Conservation (phyloP, 306 rosid species). For the Dryas octopetala region DNA sequence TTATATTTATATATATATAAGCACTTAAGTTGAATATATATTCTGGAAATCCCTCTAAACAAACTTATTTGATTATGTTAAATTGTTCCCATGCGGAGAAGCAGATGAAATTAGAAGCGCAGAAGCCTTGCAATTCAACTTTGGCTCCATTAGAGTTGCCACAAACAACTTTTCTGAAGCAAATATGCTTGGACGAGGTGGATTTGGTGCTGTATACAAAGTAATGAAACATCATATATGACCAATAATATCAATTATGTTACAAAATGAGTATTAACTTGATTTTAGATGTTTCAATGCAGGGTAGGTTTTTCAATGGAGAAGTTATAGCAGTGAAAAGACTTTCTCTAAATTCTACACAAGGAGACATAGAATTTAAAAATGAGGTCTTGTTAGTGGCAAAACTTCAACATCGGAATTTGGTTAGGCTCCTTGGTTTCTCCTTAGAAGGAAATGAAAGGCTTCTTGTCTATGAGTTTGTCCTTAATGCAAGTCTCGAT, state of each 20-base stretch:
- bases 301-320: conserved; percentile 1
- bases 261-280: neutral
- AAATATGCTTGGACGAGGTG: conserved; percentile 20
- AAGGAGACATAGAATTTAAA: conserved; percentile 16
- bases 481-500: conserved; percentile 19
- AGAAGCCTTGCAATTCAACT: conserved; percentile 17
- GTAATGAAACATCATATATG: neutral
- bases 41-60: too few relatives aligned
- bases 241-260: neutral
- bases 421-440: conserved; percentile 22
- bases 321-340: conserved; percentile 18
- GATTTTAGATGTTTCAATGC: neutral
- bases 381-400: conserved; percentile 19
- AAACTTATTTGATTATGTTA: neutral
- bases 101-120: conserved; percentile 18
- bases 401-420: conserved; percentile 15
- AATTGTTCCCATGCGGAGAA: neutral
- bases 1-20: neutral
- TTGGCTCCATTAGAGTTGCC: conserved; percentile 12
- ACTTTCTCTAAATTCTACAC: conserved; percentile 2
- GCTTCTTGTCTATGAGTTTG: conserved; percentile 22
- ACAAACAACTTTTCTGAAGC: conserved; percentile 19
- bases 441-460: conserved; percentile 17
- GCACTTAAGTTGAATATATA: too few relatives aligned
- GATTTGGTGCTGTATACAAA: conserved; percentile 17